Percentiles rank a stretch among this genome's conserved stretches.
Evolutionary conservation across 495 filamentous ascomycete genomes (phyloP).

Genomic region (Podospora comata): DNA sequence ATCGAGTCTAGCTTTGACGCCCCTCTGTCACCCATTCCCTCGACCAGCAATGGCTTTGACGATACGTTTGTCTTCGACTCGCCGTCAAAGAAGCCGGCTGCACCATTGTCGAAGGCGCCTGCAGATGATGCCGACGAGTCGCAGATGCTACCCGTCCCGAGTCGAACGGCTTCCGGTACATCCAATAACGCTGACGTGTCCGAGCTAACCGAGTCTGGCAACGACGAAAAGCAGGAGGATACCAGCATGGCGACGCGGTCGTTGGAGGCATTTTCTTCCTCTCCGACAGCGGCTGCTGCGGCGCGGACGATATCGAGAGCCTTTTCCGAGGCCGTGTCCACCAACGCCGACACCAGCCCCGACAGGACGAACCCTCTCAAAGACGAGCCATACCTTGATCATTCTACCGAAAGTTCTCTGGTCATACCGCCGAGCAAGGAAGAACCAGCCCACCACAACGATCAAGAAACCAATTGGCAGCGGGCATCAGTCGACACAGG

Average conservation of each 20-base stretch:
- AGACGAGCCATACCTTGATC: slow-evolving; percentile 7
- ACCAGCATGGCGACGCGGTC: slow-evolving; percentile 51
- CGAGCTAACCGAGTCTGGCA: slow-evolving; percentile 18
- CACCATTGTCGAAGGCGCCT: slow-evolving; percentile 7
- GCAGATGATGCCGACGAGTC: slow-evolving; percentile 24
- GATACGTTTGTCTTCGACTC: slow-evolving; percentile 65
- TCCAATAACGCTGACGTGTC: slow-evolving; percentile 23
- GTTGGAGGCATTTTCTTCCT: slow-evolving; percentile 61
- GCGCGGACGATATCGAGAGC: slow-evolving; percentile 55
- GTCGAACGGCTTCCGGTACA: slow-evolving; percentile 20
- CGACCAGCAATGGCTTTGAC: slow-evolving; percentile 48
- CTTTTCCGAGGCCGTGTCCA: slow-evolving; percentile 43
- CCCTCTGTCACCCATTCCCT: slow-evolving; percentile 48
- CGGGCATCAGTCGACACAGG: not conserved
- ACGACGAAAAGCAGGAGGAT: slow-evolving; percentile 34
- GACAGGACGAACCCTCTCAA: slow-evolving; percentile 6
- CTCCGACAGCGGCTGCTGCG: slow-evolving; percentile 63
- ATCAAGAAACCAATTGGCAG: slow-evolving; percentile 13
- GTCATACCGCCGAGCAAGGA: not conserved
- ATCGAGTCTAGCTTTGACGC: slow-evolving; percentile 83
- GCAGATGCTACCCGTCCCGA: slow-evolving; percentile 25
- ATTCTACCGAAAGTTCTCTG: not conserved
- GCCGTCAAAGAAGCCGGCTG: slow-evolving; percentile 31
- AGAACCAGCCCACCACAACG: slow-evolving; percentile 24
- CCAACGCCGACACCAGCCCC: slow-evolving; percentile 14